A percentile compares a stretch with the other conserved stretches of the same genome.
Conservation (phyloP, 176 grass and related monocot species). For the Eragrostis curvula region DNA sequence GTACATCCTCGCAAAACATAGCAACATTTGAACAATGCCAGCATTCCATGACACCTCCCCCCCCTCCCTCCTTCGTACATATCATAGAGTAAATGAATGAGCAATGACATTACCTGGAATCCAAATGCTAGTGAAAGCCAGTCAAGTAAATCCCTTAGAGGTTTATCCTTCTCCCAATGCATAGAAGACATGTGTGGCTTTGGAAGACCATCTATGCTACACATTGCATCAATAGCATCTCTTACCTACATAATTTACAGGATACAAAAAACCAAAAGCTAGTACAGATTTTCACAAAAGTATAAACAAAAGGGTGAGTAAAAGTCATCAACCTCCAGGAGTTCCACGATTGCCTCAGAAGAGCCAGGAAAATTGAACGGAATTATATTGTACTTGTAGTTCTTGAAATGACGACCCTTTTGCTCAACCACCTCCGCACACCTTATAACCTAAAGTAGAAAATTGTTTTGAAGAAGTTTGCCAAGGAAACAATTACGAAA, state of each 20-base stretch:
- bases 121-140: conserved; percentile 74
- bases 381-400: conserved; percentile 76
- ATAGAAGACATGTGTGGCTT: conserved; percentile 41
- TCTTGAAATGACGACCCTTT: conserved; percentile 59
- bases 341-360: conserved; percentile 62
- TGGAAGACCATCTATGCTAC: conserved; percentile 56
- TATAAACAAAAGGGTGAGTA: conserved; percentile 8
- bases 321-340: conserved; percentile 44
- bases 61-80: background rate
- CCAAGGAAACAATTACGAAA: conserved; percentile 14
- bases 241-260: conserved; percentile 55
- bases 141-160: conserved; percentile 68
- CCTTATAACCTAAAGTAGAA: conserved; percentile 50
- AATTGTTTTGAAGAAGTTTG: conserved; percentile 21
- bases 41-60: background rate
- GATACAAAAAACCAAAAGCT: conserved; percentile 22
- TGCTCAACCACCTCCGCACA: conserved; percentile 54
- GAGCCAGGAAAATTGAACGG: conserved; percentile 64
- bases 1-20: conserved; percentile 27
- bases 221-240: conserved; percentile 52
- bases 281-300: background rate
- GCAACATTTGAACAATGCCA: conserved; percentile 13
- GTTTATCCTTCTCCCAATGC: conserved; percentile 28
- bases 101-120: conserved; percentile 60
- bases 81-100: conserved; percentile 21